Evolutionary conservation across 2,329 filamentous ascomycete genomes (phyloP), one percentile per base, ranked within the genome.

Genomic region (Colletotrichum camelliae): DNA sequence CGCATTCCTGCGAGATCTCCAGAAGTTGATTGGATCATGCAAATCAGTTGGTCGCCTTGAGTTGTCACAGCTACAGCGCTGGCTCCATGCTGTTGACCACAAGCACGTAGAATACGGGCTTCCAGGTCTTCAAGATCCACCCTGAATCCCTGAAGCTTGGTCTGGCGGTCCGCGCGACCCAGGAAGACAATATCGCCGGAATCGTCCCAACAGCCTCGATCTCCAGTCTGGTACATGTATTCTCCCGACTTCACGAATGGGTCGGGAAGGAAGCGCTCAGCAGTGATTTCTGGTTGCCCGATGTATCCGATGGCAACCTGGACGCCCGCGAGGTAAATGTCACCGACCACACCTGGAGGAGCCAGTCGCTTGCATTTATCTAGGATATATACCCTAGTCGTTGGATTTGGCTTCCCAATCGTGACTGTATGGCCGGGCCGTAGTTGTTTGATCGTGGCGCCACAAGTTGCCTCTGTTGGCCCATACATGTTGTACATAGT

Each of bases 271-370:
- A 87, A 87, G 12, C 79, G 64, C 4, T 79, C 71, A 0, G 29
- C 70, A 4, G 81, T 84, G 65, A 77, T 60, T 8, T 83, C 78
- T 1, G 81, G 79, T n/a, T 69, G 35, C 33, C 80, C 79, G 16
- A 87, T 73, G 76, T 89, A 89, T 4, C 87, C 86, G 4, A 33
- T 58, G 1, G 85, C 72, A 2, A 89, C 83, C 72, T 89, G 87
- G 1, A 87, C 80, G 5, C 87, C 87, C 2, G 86, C 83, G 4
- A 87, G 77, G 68, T 82, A 86, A 7, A 89, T 83, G 72, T 88
- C 83, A 1, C 87, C 87, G 27, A 85, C 78, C 0, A 81, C 81
- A 1, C 86, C 86, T 0, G 74, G 78, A 6, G 84, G 85, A 1
- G 78, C 73, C 4, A 84, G 79, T 2, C 74, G 64, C n/a, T 73